phyloP scores from a whole-genome alignment of 1,284 basidiomycete genomes.

The Ceratobasidium sp. region DNA sequence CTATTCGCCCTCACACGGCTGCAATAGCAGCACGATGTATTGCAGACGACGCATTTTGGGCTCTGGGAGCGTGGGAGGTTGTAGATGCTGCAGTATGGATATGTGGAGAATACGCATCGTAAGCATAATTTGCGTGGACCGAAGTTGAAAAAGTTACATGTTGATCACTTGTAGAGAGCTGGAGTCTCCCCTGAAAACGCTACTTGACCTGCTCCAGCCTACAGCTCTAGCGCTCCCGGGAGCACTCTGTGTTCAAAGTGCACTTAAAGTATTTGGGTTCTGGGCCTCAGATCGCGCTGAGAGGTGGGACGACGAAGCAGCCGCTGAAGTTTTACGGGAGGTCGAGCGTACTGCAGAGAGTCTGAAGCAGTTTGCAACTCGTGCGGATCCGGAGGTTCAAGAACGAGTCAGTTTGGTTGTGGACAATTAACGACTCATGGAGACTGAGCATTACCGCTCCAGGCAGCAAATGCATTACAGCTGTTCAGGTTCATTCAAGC shows the following conservation, averaged over 20 bases:
- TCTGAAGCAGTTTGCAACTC: slow-evolving; percentile 58
- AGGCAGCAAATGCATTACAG: slow-evolving; percentile 83
- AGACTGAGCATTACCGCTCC: slow-evolving; percentile 15
- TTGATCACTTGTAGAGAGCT: slow-evolving; percentile 59
- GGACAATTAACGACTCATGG: not conserved
- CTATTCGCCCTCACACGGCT: slow-evolving; percentile 78
- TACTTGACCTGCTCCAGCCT: slow-evolving; percentile 71
- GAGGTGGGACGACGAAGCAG: slow-evolving; percentile 74
- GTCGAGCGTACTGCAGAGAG: slow-evolving; percentile 64
- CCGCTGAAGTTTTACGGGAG: slow-evolving; percentile 64
- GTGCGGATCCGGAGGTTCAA: slow-evolving; percentile 84
- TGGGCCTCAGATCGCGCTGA: slow-evolving; percentile 80
- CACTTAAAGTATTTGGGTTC: slow-evolving; percentile 84
- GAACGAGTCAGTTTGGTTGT: slow-evolving; percentile 72
- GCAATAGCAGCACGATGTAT: slow-evolving; percentile 66
- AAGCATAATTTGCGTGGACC: slow-evolving; percentile 49
- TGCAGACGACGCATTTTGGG: slow-evolving; percentile 74
- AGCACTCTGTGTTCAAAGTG: slow-evolving; percentile 80
- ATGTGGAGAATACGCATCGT: slow-evolving; percentile 91
- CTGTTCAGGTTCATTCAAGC: slow-evolving; percentile 81
- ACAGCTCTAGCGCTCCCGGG: slow-evolving; percentile 45
- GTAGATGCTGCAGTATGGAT: slow-evolving; percentile 95
- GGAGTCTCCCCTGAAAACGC: slow-evolving; percentile 69
- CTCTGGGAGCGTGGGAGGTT: slow-evolving; percentile 68
- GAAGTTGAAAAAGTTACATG: not conserved